Percentiles rank a stretch among this genome's conserved stretches.
Conservation (phyloP, 1,139 yeast species). For the Geotrichum carabidarum region DNA sequence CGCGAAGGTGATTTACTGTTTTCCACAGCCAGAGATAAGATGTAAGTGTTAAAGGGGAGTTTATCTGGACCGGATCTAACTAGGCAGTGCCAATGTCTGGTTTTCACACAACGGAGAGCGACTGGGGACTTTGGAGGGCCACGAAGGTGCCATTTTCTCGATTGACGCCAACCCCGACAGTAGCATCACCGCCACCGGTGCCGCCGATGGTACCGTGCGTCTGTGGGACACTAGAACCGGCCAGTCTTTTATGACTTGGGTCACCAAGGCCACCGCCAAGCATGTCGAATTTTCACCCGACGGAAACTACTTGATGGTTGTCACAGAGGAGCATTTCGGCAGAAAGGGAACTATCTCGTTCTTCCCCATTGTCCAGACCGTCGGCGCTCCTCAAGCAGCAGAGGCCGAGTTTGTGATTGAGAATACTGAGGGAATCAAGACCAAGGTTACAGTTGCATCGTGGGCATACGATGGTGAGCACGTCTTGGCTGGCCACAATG, state of each 20-base stretch:
- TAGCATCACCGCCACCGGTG: slow-evolving; percentile 72
- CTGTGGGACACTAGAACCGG: slow-evolving; percentile 85
- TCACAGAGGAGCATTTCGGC: slow-evolving; percentile 93
- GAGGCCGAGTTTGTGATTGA: slow-evolving; percentile 57
- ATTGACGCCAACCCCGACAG: slow-evolving; percentile 70
- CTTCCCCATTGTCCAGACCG: slow-evolving; percentile 53
- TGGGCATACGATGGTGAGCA: slow-evolving; percentile 75
- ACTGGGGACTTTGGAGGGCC: slow-evolving; percentile 86
- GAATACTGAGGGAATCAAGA: slow-evolving; percentile 46
- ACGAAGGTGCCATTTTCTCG: slow-evolving; percentile 93
- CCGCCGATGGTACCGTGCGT: slow-evolving; percentile 82
- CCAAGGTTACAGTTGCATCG: slow-evolving; percentile 78
- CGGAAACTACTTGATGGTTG: slow-evolving; percentile 62
- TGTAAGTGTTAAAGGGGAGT: slow-evolving; percentile 27
- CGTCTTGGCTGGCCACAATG: slow-evolving; percentile 82
- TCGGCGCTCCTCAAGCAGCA: slow-evolving; percentile 37
- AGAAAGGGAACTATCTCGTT: slow-evolving; percentile 71
- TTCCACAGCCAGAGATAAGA: slow-evolving; percentile 86
- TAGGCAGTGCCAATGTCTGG: slow-evolving; percentile 54
- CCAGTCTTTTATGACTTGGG: slow-evolving; percentile 67
- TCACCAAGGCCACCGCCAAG: slow-evolving; percentile 78
- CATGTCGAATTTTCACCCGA: slow-evolving; percentile 83
- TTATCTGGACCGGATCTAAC: not conserved
- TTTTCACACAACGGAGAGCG: slow-evolving; percentile 94
- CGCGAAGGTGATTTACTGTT: slow-evolving; percentile 91